phyloP scores from a whole-genome alignment of 2,329 filamentous ascomycete species.

The Ophiostoma ulmi region DNA sequence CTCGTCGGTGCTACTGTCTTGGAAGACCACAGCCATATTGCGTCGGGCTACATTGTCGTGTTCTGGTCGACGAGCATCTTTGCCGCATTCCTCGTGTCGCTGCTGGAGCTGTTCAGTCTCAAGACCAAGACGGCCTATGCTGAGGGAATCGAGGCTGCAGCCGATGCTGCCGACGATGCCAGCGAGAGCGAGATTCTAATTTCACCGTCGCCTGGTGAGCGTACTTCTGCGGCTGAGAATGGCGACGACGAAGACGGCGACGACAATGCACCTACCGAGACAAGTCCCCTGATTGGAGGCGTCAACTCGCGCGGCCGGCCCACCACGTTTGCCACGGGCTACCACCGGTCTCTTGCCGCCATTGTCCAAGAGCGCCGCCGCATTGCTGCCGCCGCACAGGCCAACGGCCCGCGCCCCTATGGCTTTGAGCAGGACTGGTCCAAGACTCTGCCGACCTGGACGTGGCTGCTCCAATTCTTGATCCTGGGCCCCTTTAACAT shows the following conservation, averaged over 20 bases:
- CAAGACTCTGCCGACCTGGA: slow-evolving; percentile 68
- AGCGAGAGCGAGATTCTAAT: slow-evolving; percentile 37
- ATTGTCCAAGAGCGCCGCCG: slow-evolving; percentile 29
- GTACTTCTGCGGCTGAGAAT: slow-evolving; percentile 29
- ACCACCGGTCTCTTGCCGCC: slow-evolving; percentile 45
- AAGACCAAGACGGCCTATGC: slow-evolving; percentile 67
- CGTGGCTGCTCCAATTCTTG: slow-evolving; percentile 83
- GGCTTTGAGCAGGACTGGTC: slow-evolving; percentile 83
- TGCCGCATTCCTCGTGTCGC: slow-evolving; percentile 65
- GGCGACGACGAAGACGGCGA: slow-evolving; percentile 25
- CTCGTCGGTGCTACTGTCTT: slow-evolving; percentile 68
- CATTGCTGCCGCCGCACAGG: slow-evolving; percentile 31
- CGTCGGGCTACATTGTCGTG: slow-evolving; percentile 72
- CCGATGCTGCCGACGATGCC: background rate
- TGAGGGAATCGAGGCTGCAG: slow-evolving; percentile 35
- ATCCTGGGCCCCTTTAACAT: slow-evolving; percentile 72
- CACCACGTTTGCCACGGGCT: slow-evolving; percentile 52
- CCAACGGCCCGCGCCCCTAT: slow-evolving; percentile 44
- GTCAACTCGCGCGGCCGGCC: slow-evolving; percentile 31
- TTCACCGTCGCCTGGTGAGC: slow-evolving; percentile 39
- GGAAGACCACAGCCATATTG: slow-evolving; percentile 61
- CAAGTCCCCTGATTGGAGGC: slow-evolving; percentile 45
- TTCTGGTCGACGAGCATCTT: slow-evolving; percentile 75
- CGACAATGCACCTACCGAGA: slow-evolving; percentile 45
- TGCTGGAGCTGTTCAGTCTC: slow-evolving; percentile 75